Conservation (phyloP, 2,329 filamentous ascomycete species). For the Xylariales sp. region DNA sequence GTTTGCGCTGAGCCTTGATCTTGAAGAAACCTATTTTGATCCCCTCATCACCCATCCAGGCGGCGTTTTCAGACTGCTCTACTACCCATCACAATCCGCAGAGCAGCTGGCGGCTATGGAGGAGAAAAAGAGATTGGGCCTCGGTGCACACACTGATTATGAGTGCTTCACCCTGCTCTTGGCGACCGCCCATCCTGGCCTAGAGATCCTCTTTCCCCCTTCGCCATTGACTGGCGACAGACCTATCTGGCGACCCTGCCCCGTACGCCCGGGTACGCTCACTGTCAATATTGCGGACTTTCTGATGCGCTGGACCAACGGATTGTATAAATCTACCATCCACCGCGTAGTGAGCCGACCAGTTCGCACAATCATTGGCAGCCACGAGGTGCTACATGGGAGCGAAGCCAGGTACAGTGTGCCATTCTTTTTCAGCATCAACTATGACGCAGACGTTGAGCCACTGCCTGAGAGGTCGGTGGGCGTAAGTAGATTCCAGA, state of each 20-base stretch:
- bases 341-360: neutral
- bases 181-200: conserved; percentile 4
- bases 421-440: conserved; percentile 10
- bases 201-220: conserved; percentile 7
- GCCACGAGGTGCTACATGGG: neutral
- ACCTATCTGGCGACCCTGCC: neutral
- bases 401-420: conserved; percentile 7
- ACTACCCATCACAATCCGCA: conserved; percentile 7
- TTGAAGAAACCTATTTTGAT: conserved; percentile 15
- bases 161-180: conserved; percentile 10
- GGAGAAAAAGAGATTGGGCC: conserved; percentile 1
- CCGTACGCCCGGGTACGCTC: neutral
- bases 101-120: neutral
- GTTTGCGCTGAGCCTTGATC: conserved; percentile 21
- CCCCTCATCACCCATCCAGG: conserved; percentile 22
- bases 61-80: conserved; percentile 5
- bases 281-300: neutral
- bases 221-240: conserved; percentile 1
- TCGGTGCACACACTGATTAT: conserved; percentile 9
- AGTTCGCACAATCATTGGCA: neutral
- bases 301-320: neutral
- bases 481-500: neutral
- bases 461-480: conserved; percentile 26
- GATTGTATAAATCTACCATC: neutral
- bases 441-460: conserved; percentile 7